phyloP scores from a whole-genome alignment of 148 eudicot species.

The Cornus controversa region DNA sequence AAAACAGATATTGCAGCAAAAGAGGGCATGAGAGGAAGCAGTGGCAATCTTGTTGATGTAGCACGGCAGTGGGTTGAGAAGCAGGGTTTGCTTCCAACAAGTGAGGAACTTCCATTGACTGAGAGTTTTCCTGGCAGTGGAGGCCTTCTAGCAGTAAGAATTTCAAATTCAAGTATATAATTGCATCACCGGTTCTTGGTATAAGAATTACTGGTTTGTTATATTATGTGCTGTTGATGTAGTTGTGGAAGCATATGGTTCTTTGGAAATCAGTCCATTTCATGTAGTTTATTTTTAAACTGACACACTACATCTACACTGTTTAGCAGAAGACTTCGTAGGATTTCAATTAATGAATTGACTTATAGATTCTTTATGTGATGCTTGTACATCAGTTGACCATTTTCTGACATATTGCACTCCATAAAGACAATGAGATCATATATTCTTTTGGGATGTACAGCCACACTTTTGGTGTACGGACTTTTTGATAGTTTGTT shows the following conservation, averaged over 20 bases:
- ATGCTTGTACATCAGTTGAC: neutral
- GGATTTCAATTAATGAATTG: neutral
- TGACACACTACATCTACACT: neutral
- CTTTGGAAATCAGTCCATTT: neutral
- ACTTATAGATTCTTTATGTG: neutral
- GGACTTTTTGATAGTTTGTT: neutral
- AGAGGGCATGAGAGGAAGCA: conserved; percentile 77
- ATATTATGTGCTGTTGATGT: neutral
- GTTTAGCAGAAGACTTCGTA: neutral
- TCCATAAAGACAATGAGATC: neutral
- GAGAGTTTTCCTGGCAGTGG: conserved; percentile 87
- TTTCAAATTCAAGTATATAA: neutral
- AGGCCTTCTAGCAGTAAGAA: conserved; percentile 78
- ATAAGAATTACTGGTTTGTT: neutral
- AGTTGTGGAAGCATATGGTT: neutral
- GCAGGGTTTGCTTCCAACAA: conserved; percentile 90
- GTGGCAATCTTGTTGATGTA: conserved; percentile 94
- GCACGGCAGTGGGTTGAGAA: conserved; percentile 98
- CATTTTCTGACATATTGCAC: neutral
- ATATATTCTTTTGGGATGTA: neutral
- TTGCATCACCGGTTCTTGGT: neutral
- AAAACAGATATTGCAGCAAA: conserved; percentile 87
- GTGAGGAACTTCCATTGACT: conserved; percentile 82
- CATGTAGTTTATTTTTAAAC: no score
- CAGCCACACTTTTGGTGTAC: neutral